Evolutionary conservation across 257 asterid genomes (phyloP).

Genomic region (Catharanthus roseus): DNA sequence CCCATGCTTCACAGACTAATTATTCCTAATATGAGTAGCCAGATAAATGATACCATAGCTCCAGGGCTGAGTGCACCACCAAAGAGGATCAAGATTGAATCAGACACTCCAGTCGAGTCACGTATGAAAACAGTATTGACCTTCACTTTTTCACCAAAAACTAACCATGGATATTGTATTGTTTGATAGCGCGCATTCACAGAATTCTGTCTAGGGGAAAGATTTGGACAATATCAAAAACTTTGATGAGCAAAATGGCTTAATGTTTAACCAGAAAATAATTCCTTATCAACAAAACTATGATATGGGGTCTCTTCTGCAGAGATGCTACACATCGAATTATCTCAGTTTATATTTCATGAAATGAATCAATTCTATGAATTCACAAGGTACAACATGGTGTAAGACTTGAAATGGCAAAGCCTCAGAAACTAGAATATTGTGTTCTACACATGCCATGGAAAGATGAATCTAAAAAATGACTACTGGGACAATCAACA

Average conservation of each 20-base stretch:
- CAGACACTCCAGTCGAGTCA: slow-evolving; percentile 97
- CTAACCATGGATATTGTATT: slow-evolving; percentile 94
- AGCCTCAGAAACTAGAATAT: background rate
- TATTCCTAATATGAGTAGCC: background rate
- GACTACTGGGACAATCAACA: background rate
- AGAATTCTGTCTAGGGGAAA: slow-evolving; percentile 57
- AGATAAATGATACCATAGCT: slow-evolving; percentile 47
- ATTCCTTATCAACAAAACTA: background rate
- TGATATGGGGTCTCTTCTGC: background rate
- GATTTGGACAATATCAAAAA: slow-evolving; percentile 17
- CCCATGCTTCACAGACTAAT: background rate
- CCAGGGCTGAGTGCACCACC: slow-evolving; percentile 73
- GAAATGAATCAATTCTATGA: background rate
- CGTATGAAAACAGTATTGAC: slow-evolving; percentile 92
- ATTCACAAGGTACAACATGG: background rate
- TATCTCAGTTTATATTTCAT: background rate
- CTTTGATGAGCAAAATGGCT: background rate
- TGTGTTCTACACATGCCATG: background rate
- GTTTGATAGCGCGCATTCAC: slow-evolving; percentile 98
- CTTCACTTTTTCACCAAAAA: slow-evolving; percentile 94
- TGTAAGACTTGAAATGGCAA: background rate
- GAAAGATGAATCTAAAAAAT: background rate
- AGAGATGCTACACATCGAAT: background rate
- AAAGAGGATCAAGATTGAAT: slow-evolving; percentile 89
- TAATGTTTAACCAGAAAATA: background rate